Base-by-base conservation (phyloP, 1,284 basidiomycete genomes). In the Prillingera fragicola region DNA sequence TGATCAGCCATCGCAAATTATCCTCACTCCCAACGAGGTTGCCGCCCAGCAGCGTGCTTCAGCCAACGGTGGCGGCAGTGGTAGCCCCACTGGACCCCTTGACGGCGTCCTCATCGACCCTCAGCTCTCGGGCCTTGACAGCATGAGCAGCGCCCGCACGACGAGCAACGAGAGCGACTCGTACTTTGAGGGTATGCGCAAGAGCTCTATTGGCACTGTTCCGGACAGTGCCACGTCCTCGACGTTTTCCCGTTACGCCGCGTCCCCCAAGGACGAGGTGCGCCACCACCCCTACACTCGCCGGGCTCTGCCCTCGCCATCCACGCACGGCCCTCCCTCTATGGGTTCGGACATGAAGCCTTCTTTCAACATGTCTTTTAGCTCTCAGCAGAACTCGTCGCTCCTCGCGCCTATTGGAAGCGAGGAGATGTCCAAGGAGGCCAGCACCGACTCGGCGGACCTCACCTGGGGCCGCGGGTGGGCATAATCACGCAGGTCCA, bases 1-100 rank as follows among this genome's bases (percentile, higher is more conserved):
- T 7, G 61, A 62, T 38, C 50, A 59, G 38, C 48, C 48, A 5
- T 56, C 58, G 8, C 60, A 64, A 32, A 56, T 66, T 43, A 56
- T 69, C 42, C 51, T 69, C 12, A 69, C 67, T 3, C 67, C 67
- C 14, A 52, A 61, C 33, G 66, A 69, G 8, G 37, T 55, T 23
- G 49, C 50, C 15, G 35, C 43, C 10, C 52, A 56, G 39, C 52
- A 54, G 26, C 43, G 45, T 37, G 40, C 24, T 3, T 42, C 31
- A 8, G 22, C 39, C 14, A 36, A 24, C 4, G 38, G 48, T 19
- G 50, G 23, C 45, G 24, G 15, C 27, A n/a, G n/a, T 50, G 24
- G 26, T 19, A 14, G 49, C 45, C 4, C 52, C 54, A n/a, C 21
- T 60, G 14, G 57, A 58, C n/a, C n/a, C n/a, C n/a, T n/a, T 13